phyloP scores from a whole-genome alignment of 2,329 filamentous ascomycete species.

The Trichoderma endophyticum region DNA sequence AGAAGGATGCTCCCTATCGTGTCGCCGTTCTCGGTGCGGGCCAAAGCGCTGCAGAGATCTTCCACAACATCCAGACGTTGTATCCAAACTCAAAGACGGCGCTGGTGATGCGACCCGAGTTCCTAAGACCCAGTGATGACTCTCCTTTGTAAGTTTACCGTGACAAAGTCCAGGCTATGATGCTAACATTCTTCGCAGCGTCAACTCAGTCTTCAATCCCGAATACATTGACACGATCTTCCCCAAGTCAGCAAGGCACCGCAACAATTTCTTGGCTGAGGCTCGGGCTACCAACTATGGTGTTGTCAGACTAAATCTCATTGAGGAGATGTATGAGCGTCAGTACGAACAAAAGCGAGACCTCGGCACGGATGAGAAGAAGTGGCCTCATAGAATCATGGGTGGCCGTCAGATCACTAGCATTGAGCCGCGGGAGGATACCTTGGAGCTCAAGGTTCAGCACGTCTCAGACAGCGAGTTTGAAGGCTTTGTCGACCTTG shows the following conservation, averaged over 20 bases:
- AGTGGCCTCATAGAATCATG: constrained; percentile 81
- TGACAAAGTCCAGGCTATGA: neutral
- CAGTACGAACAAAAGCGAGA: constrained; percentile 82
- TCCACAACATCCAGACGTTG: constrained; percentile 76
- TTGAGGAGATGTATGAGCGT: constrained; percentile 82
- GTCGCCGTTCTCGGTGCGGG: constrained; percentile 86
- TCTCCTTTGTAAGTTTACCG: constrained; percentile 74
- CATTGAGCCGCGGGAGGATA: constrained; percentile 51
- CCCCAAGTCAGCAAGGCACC: constrained; percentile 59
- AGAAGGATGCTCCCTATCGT: constrained; percentile 57
- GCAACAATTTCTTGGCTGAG: constrained; percentile 58
- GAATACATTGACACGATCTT: constrained; percentile 76
- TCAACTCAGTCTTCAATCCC: constrained; percentile 96
- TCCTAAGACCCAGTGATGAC: constrained; percentile 87
- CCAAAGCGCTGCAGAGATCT: constrained; percentile 93
- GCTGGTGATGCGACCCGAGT: constrained; percentile 77
- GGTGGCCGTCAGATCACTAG: constrained; percentile 63
- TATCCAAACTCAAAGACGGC: constrained; percentile 79
- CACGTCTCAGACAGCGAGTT: constrained; percentile 40
- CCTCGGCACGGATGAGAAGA: constrained; percentile 62
- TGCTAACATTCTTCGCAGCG: constrained; percentile 51
- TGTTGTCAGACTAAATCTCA: constrained; percentile 84
- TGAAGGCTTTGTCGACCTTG: constrained; percentile 38
- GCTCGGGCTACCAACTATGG: constrained; percentile 91
- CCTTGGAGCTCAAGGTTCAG: constrained; percentile 59